Base-by-base conservation (phyloP, 2,329 filamentous ascomycete species). In the Pyrenophora tritici-repentis region DNA sequence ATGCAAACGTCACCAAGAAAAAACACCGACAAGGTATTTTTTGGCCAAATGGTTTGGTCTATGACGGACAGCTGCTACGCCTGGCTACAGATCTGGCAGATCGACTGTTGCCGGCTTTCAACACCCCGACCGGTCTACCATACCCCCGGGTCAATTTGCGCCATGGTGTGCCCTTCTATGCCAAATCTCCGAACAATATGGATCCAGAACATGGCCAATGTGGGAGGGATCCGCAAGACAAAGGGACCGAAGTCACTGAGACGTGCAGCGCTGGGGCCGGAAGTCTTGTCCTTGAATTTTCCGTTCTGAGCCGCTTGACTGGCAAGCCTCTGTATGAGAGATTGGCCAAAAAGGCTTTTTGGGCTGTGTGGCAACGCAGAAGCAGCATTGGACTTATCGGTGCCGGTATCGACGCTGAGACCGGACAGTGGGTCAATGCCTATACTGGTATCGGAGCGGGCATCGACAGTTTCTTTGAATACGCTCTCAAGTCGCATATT, bases 381-480 rank as follows among this genome's bases (percentile, higher is more conserved):
- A 97, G 90, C 70, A 83, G 86, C 34, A 90, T 96, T 63, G 91
- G 90, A 3, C 80, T 99, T 18, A 87, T 99, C 56, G 94, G 93
- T 6, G 89, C 91, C 50, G 93, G 92, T 2, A 91, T 99, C 55
- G 93, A 96, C 75, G 90, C 91, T 1, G 93, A 97, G 69, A 88
- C 86, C 22, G 94, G 93, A 0, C 82, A 88, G 61, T 99, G 94
- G 94, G 87, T 94, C 29, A 88, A 88, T 7, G 83, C 89, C 2
- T 92, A 90, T 71, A 87, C 93, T n/a, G 93, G 94, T 24, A 96
- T 99, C 62, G 94, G 94, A 42, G 94, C 94, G 6, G 94, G 94
- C 33, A 91, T 96, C 66, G 94, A 99, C 76, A 97, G 92, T 75
- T 99, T 99, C 76, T 97, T 96, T 67, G 94, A 99, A 75, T 99